phyloP scores from a whole-genome alignment of 148 eudicot species.

The Silene conica region DNA sequence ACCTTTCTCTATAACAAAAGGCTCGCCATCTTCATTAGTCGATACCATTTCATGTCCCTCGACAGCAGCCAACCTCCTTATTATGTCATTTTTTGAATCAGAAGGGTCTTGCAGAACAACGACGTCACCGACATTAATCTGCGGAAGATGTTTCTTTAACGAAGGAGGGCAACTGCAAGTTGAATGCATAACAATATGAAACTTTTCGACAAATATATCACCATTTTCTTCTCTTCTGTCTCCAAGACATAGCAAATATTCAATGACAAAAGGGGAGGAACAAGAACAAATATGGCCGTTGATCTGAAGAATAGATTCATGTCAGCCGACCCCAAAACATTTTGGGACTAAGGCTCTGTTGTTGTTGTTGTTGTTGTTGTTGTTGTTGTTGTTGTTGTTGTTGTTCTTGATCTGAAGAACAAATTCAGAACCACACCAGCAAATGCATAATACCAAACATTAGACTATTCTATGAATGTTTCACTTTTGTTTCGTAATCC shows the following conservation, averaged over 20 bases:
- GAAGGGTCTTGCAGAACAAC: constrained; percentile 23
- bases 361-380: too few species aligned
- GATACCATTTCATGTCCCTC: constrained; percentile 25
- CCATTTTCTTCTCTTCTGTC: background rate
- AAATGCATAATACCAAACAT: too few species aligned
- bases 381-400: too few species aligned
- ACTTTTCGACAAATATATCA: background rate
- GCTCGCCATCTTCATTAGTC: constrained; percentile 17
- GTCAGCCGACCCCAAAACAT: too few species aligned
- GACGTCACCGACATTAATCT: constrained; percentile 24
- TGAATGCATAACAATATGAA: background rate
- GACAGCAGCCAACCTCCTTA: constrained; percentile 28
- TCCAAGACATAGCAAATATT: background rate
- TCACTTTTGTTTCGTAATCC: too few species aligned
- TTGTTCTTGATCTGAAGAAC: too few species aligned
- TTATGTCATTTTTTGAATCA: constrained; percentile 9
- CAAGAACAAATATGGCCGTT: background rate
- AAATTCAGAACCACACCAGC: too few species aligned
- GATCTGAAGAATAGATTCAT: too few species aligned
- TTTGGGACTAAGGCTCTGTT: too few species aligned
- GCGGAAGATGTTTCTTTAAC: background rate
- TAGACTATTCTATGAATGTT: too few species aligned
- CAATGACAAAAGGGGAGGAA: background rate
- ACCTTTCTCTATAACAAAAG: constrained; percentile 25
- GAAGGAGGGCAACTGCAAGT: background rate